Base-by-base conservation (phyloP, 106 monocot species). In the Agapanthus africanus region DNA sequence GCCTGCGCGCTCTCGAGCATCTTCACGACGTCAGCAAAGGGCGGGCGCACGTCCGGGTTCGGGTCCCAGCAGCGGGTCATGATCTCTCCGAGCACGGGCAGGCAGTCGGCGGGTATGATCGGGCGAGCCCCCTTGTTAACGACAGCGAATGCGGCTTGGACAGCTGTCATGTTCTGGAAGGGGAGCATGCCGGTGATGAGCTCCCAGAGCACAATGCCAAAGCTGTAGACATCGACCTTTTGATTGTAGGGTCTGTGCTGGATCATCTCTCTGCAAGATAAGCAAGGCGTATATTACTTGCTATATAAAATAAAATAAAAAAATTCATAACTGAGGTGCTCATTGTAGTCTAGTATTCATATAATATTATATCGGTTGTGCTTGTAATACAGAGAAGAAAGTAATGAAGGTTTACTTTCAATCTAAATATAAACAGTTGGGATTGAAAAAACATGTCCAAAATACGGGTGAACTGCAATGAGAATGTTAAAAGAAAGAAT, bases 1-100 rank as follows among this genome's bases (percentile, higher is more conserved):
- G 38, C 76, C 77, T 87, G 79, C 15, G 80, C 80, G 23, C 39
- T 74, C 68, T 87, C 87, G 11, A 87, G 76, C 87, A 87, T 83
- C 8, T 70, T 78, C n/a, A 87, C 83, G 2, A 87, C 75, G 54
- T 87, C 83, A 7, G 69, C 36, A 65, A 83, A 83, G 26, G 83
- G 67, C 23, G 87, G 87, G 22, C 87, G 79, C 0, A 71, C 79
- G 6, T 87, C 83, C 19, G 87, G 74, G 61, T 87, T 87, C 14
- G 80, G 70, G 25, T 87, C 87, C 87, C 87, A 87, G 80, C 83
- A 87, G 41, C 78, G 76, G 49, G 77, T 87, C 87, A 87, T 87
- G 73, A 87, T 83, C 83, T 87, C 80, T 0, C 70, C 69, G 3
- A 87, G 87, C 8, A 72, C 77, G 1, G 87, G 83, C 34, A 83